phyloP scores from a whole-genome alignment of 1,139 yeast species.

The Scheffersomyces lignicola region DNA sequence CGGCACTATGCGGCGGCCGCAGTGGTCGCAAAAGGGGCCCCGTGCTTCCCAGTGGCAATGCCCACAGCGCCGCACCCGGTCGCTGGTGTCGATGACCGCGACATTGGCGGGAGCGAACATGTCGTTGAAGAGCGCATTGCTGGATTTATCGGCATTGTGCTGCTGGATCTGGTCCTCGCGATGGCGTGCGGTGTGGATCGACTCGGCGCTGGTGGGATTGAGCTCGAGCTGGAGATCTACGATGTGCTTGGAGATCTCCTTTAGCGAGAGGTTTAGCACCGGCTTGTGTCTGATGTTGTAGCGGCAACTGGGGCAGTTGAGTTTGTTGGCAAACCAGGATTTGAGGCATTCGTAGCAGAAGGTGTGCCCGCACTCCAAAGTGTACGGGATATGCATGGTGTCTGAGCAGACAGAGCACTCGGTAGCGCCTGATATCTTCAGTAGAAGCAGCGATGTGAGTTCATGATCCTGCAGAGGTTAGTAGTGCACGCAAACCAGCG shows the following conservation, averaged over 20 bases:
- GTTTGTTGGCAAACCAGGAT: slow-evolving; percentile 50
- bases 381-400: slow-evolving; percentile 44
- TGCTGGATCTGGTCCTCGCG: slow-evolving; percentile 23
- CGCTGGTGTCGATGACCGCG: slow-evolving; percentile 60
- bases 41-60: slow-evolving; percentile 82
- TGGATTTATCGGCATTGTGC: slow-evolving; percentile 40
- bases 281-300: slow-evolving; percentile 44
- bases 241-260: slow-evolving; percentile 32
- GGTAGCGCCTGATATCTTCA: slow-evolving; percentile 25
- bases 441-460: slow-evolving; percentile 14
- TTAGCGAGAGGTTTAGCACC: slow-evolving; percentile 42
- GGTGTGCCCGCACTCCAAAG: slow-evolving; percentile 45
- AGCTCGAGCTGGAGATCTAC: slow-evolving; percentile 28
- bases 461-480: slow-evolving; percentile 11
- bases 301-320: slow-evolving; percentile 60
- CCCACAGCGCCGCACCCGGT: slow-evolving; percentile 79
- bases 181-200: slow-evolving; percentile 20
- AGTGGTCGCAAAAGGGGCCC: slow-evolving; percentile 55
- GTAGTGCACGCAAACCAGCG: not conserved
- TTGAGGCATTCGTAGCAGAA: slow-evolving; percentile 50
- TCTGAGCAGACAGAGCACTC: slow-evolving; percentile 49
- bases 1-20: slow-evolving; percentile 50
- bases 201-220: slow-evolving; percentile 17
- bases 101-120: slow-evolving; percentile 47
- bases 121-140: slow-evolving; percentile 44